A percentile compares a stretch with the other conserved stretches of the same genome.
Evolutionary conservation across 305 asterid genomes (phyloP).

Genomic region (Solanum hybrid): DNA sequence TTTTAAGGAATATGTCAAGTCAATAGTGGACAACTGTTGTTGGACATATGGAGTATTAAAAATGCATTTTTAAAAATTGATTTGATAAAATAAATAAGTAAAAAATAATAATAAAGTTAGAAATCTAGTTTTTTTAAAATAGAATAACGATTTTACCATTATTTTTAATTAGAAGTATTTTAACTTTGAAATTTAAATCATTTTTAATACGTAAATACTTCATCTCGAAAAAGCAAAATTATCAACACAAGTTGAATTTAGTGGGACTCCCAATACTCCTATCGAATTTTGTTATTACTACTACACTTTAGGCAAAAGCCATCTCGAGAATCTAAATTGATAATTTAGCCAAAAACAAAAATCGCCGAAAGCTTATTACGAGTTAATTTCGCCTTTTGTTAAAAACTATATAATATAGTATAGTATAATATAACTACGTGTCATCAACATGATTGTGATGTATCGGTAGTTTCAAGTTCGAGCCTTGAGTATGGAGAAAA

Average conservation of each 20-base stretch:
- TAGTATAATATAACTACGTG: too few species aligned
- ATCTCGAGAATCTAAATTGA: not conserved
- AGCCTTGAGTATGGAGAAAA: too few species aligned
- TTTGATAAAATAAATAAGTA: not conserved
- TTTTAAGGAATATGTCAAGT: too few species aligned
- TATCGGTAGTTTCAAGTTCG: accelerated
- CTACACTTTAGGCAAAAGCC: not conserved
- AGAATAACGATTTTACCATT: not conserved
- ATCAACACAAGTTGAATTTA: not conserved
- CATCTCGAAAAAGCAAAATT: not conserved
- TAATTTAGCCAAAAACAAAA: not conserved
- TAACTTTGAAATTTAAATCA: not conserved
- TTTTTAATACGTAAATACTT: not conserved
- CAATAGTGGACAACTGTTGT: too few species aligned
- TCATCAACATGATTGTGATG: too few species aligned
- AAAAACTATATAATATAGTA: too few species aligned
- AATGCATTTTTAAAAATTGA: not conserved
- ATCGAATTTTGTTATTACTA: not conserved
- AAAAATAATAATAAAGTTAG: not conserved
- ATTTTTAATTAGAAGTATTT: not conserved
- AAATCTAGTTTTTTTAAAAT: not conserved
- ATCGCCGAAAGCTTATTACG: not conserved
- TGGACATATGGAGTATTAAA: too few species aligned
- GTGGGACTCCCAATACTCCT: not conserved
- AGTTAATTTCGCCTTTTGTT: not conserved